phyloP scores from a whole-genome alignment of 2,329 filamentous ascomycete species.

The Hypoxylon sp. region DNA sequence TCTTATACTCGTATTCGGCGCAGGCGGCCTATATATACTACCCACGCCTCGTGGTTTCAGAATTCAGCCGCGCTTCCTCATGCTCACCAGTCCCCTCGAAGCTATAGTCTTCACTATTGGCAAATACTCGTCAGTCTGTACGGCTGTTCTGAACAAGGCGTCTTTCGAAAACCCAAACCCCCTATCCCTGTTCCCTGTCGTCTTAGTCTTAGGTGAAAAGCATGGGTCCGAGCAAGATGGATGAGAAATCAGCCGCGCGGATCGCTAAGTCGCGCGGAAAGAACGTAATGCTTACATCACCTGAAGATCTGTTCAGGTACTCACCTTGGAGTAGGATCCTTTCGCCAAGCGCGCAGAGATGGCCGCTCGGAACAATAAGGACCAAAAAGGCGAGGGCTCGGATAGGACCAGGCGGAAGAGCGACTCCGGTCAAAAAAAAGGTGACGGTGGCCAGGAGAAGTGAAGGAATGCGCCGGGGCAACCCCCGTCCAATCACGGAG shows the following conservation, averaged over 20 bases:
- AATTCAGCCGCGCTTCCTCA: neutral
- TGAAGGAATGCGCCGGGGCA: conserved; percentile 13
- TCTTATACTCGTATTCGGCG: conserved; percentile 10
- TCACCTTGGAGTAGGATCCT: conserved; percentile 44
- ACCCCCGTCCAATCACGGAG: conserved; percentile 15
- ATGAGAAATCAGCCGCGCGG: conserved; percentile 59
- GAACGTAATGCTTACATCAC: conserved; percentile 53
- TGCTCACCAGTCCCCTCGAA: conserved; percentile 5
- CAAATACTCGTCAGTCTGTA: neutral
- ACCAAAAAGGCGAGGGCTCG: conserved; percentile 29
- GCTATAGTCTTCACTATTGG: neutral
- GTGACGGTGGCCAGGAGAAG: conserved; percentile 31
- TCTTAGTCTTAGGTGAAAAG: neutral
- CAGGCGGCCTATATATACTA: conserved; percentile 30
- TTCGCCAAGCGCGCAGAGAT: conserved; percentile 50
- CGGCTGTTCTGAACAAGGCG: neutral
- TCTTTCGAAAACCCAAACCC: neutral
- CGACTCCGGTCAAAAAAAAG: conserved; percentile 30
- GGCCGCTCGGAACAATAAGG: conserved; percentile 45
- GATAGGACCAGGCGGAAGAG: conserved; percentile 25
- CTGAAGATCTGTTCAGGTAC: conserved; percentile 8
- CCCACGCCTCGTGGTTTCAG: conserved; percentile 8
- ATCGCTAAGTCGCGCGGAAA: conserved; percentile 61
- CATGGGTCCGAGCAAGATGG: conserved; percentile 60
- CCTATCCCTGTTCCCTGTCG: neutral